Base-by-base conservation (phyloP, 768 basidiomycete species). In the Suillus luteus region DNA sequence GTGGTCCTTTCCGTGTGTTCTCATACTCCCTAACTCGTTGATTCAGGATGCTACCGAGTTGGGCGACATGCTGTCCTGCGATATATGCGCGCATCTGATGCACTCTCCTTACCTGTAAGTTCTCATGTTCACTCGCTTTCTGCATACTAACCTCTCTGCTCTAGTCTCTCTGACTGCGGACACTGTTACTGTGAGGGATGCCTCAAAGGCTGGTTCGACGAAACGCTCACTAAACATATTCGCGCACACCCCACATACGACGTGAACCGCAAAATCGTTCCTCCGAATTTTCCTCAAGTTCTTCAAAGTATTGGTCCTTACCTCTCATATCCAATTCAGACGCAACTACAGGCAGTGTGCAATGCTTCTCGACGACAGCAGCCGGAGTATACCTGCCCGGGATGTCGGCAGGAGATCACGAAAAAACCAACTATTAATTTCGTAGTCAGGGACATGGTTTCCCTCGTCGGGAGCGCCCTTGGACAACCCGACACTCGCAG, bases 151-250 rank as follows among this genome's bases (percentile, higher is more conserved):
- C 40, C 62, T 2, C 12, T 22, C 40, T 67, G 33, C 15, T 41
- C 10, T 67, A 91, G 90, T 6, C 78, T 92, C 24, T 74, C 83
- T 7, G 81, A 80, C 46, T 92, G 90, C 61, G 90, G 90, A 3
- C 90, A 92, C 72, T 83, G 85, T 0, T 91, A 87, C 70, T 92
- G 90, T 70, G 76, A 83, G 65, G 71, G 71, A 6, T 92, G 90
- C 67, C 78, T 92, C 9, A 77, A 80, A 54, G 84, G 86, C 67
- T 82, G 81, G 81, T 83, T 85, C 65, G 74, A 65, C 59, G 82
- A 83, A 3, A 81, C 75, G 0, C 81, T 85, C 58, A 77, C 75
- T 0, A 81, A 83, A 65, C 85, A 89, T 65, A 75, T 84, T 67
- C 71, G 75, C 7, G 66, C 71, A 1, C 71, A 87, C 66, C 87